Evolutionary conservation across 352 stramenopile genomes (phyloP).

Genomic region (Globisporangium canariense): DNA sequence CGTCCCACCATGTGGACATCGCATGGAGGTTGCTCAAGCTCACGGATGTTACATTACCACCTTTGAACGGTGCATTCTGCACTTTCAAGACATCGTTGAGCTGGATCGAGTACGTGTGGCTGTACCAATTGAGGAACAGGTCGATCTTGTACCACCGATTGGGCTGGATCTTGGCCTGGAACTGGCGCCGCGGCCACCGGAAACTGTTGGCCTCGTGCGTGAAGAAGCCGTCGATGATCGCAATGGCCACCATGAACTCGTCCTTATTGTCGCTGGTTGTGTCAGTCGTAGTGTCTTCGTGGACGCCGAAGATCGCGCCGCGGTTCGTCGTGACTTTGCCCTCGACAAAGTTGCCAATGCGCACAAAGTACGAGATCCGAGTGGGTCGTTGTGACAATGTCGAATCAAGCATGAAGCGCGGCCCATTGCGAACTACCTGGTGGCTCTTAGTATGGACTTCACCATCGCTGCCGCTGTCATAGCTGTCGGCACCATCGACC

Average conservation of each 20-base stretch:
- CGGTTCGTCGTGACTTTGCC: constrained; percentile 45
- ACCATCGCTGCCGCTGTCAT: constrained; percentile 13
- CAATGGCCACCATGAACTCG: constrained; percentile 66
- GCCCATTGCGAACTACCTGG: constrained; percentile 42
- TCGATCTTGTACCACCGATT: constrained; percentile 95
- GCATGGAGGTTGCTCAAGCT: constrained; percentile 83
- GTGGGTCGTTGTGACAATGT: constrained; percentile 26
- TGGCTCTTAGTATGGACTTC: constrained; percentile 22
- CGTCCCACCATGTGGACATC: constrained; percentile 92
- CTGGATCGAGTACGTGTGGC: constrained; percentile 77
- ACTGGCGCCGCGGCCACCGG: constrained; percentile 40
- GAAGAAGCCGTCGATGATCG: constrained; percentile 61
- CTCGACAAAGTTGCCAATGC: constrained; percentile 41
- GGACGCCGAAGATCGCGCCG: constrained; percentile 64
- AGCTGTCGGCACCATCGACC: constrained; percentile 44
- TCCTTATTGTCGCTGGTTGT: constrained; percentile 22
- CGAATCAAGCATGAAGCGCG: constrained; percentile 34
- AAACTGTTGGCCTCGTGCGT: constrained; percentile 73
- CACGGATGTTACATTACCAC: constrained; percentile 38
- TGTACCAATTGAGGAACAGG: constrained; percentile 86
- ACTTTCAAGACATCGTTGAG: constrained; percentile 91
- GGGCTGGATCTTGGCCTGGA: constrained; percentile 51
- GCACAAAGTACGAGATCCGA: constrained; percentile 80
- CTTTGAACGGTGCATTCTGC: constrained; percentile 44
- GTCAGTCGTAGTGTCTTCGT: constrained; percentile 7